phyloP scores from a whole-genome alignment of 495 filamentous ascomycete species.

The Neurospora sp. region DNA sequence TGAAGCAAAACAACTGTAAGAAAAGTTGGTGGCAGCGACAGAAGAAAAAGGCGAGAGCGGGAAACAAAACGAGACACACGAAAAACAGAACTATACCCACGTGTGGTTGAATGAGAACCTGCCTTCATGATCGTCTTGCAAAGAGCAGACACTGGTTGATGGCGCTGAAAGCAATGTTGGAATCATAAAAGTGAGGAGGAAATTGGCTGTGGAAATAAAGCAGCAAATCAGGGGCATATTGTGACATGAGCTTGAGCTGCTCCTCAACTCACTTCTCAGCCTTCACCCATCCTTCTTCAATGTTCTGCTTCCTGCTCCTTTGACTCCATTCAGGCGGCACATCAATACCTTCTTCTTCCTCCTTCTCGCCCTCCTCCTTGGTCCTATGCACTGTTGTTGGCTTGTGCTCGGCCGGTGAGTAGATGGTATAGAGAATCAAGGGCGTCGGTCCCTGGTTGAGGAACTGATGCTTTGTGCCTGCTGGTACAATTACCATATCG shows the following conservation, averaged over 20 bases:
- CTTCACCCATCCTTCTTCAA: slow-evolving; percentile 44
- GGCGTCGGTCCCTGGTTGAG: slow-evolving; percentile 45
- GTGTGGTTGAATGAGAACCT: not conserved
- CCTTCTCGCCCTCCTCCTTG: slow-evolving; percentile 50
- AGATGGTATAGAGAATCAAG: slow-evolving; percentile 51
- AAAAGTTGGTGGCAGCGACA: not conserved
- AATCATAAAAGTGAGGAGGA: not conserved
- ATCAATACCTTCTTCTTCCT: slow-evolving; percentile 51
- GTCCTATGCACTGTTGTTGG: slow-evolving; percentile 47
- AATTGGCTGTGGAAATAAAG: not conserved
- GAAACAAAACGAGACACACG: not conserved
- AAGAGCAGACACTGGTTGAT: not conserved
- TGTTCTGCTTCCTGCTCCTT: slow-evolving; percentile 47
- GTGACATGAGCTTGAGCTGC: not conserved
- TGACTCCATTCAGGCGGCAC: slow-evolving; percentile 49
- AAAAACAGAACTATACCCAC: not conserved
- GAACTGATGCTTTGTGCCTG: slow-evolving; percentile 57
- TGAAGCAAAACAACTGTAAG: not conserved
- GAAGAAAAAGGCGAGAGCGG: not conserved
- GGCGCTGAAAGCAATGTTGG: not conserved
- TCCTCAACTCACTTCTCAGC: slow-evolving; percentile 4
- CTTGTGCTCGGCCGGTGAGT: slow-evolving; percentile 51
- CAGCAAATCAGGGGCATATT: not conserved
- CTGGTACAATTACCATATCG: slow-evolving; percentile 54
- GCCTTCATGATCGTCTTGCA: not conserved